Evolutionary conservation across 306 rosid genomes (phyloP).

Genomic region (Sphenostylis stenocarpa): DNA sequence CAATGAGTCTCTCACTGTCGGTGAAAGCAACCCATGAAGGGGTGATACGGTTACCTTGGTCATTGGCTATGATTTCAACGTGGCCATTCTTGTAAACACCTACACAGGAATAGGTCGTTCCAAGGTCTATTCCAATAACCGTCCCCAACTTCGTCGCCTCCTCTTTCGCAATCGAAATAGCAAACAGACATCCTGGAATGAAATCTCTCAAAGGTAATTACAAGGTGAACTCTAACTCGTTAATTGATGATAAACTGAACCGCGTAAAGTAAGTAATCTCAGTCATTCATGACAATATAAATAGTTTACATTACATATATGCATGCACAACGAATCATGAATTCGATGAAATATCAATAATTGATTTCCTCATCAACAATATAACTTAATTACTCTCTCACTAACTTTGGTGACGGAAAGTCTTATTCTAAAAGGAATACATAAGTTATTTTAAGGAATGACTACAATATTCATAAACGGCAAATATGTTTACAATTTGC

Average conservation of each 20-base stretch:
- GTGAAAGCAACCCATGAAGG: slow-evolving; percentile 98
- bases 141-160: slow-evolving; percentile 90
- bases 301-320: not conserved
- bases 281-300: not conserved
- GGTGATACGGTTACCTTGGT: slow-evolving; percentile 98
- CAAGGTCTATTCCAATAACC: slow-evolving; percentile 90
- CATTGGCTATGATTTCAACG: slow-evolving; percentile 98
- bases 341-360: not conserved
- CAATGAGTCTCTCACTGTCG: slow-evolving; percentile 86
- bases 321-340: not conserved
- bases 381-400: not conserved
- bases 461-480: not conserved
- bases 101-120: slow-evolving; percentile 93
- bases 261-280: not conserved
- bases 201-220: slow-evolving; percentile 26
- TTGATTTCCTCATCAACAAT: not conserved
- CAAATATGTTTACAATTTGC: not conserved
- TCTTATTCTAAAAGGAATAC: not conserved
- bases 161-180: slow-evolving; percentile 84
- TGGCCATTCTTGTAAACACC: slow-evolving; percentile 97
- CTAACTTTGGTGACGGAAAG: not conserved
- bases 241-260: not conserved
- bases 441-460: not conserved
- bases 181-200: slow-evolving; percentile 72
- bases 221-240: not conserved